Conservation (phyloP, 768 basidiomycete species). For the Mycena indigotica region DNA sequence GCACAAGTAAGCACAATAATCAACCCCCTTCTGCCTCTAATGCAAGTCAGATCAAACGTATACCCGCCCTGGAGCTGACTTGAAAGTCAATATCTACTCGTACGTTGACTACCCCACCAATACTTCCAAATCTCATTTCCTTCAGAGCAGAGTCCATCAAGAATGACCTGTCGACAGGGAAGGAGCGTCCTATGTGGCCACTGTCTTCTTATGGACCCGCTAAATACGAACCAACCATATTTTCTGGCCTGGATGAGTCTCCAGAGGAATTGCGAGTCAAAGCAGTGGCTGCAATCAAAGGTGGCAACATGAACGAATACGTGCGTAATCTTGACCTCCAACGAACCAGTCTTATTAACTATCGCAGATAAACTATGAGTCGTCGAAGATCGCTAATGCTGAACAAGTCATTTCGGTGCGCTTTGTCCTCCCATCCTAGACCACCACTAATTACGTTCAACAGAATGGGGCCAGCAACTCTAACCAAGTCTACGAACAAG, state of each 20-base stretch:
- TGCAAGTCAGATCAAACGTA: constrained; percentile 16
- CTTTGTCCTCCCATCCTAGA: too few relatives aligned
- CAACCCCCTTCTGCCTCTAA: not conserved
- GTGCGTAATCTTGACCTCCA: constrained; percentile 44
- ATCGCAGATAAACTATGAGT: constrained; percentile 58
- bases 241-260: constrained; percentile 70
- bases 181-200: constrained; percentile 79
- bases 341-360: not conserved
- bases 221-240: constrained; percentile 69
- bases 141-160: constrained; percentile 61
- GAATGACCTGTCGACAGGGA: constrained; percentile 59
- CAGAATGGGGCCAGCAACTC: constrained; percentile 55
- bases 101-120: not conserved
- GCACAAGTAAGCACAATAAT: constrained; percentile 3
- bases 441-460: not conserved
- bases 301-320: constrained; percentile 64
- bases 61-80: constrained; percentile 17
- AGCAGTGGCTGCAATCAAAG: constrained; percentile 56
- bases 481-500: constrained; percentile 53
- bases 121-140: not conserved
- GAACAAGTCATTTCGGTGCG: constrained; percentile 48
- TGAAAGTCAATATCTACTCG: constrained; percentile 16
- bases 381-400: constrained; percentile 53
- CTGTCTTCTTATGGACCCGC: constrained; percentile 77
- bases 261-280: constrained; percentile 78